A percentile compares a stretch with the other conserved stretches of the same genome.
These are phyloP conservation scores for Nemania serpens DNA, from an alignment of 2,329 filamentous ascomycete genomes.

Conservation along the genomic window DNA sequence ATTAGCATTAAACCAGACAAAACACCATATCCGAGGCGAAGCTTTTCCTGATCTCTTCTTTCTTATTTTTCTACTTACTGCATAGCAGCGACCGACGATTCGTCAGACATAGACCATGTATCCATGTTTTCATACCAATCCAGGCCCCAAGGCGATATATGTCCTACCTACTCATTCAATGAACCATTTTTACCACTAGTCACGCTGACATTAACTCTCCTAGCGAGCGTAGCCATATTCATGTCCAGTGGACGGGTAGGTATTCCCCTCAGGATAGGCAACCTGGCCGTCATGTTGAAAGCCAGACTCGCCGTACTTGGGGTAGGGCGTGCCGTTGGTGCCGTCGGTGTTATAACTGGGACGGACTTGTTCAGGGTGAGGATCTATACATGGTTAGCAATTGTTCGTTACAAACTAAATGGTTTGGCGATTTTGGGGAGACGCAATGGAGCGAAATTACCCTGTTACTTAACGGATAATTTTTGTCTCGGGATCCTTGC, in stretches of 20 bases:
- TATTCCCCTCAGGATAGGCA: conserved; percentile 38
- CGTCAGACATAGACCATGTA: not conserved
- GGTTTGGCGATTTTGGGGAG: no score
- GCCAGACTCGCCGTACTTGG: conserved; percentile 40
- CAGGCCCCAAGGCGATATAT: not conserved
- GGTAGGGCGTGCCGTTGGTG: conserved; percentile 38
- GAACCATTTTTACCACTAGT: not conserved
- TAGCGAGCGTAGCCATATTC: conserved; percentile 29
- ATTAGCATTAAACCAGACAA: not conserved
- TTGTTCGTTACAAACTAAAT: not conserved
- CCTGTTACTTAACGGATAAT: not conserved
- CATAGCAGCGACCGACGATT: not conserved
- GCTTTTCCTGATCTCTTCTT: not conserved
- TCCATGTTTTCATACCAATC: not conserved
- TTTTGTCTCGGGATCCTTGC: not conserved
- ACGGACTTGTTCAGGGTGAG: conserved; percentile 42
- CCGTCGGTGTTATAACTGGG: conserved; percentile 45
- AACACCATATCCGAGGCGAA: not conserved
- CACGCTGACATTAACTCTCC: not conserved
- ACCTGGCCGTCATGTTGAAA: conserved; percentile 38
- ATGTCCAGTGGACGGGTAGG: conserved; percentile 27
- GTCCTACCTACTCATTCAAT: not conserved
- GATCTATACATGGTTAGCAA: conserved; percentile 14
- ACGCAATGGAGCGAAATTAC: not conserved
- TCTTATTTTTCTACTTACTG: not conserved